These are phyloP conservation scores for Isoetes taiwanensis DNA, from an alignment of 75 land plant genomes.

Conservation along the genomic window DNA sequence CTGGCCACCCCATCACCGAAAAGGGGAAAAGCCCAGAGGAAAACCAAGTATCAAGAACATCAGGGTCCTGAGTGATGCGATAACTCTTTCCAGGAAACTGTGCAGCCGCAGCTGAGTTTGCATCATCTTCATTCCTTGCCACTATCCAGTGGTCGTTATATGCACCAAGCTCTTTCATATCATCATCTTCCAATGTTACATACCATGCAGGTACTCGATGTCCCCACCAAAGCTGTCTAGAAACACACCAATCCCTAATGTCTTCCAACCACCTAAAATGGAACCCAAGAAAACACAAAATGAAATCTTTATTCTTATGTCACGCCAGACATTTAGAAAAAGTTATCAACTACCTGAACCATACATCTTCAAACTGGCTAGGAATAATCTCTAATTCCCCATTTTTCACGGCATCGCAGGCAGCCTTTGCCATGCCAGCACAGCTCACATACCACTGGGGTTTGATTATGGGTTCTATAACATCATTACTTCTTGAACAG, in stretches of 20 bases:
- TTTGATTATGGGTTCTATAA: constrained; percentile 88
- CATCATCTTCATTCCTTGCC: constrained; percentile 67
- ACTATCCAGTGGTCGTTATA: constrained; percentile 91
- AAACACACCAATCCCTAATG: constrained; percentile 97
- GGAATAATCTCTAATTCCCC: constrained; percentile 70
- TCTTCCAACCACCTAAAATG: constrained; percentile 85
- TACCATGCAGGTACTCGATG: constrained; percentile 98
- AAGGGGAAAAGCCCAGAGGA: constrained; percentile 93
- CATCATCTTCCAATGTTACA: constrained; percentile 63
- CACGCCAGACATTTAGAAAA: neutral
- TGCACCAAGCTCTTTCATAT: constrained; percentile 57
- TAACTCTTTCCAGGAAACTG: constrained; percentile 48
- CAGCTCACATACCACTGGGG: constrained; percentile 97
- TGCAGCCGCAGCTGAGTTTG: constrained; percentile 30
- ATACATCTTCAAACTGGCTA: constrained; percentile 57
- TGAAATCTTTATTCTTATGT: too few relatives aligned
- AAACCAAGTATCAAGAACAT: constrained; percentile 98
- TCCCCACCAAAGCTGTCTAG: constrained; percentile 99
- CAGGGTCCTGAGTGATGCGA: constrained; percentile 66
- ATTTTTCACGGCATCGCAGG: constrained; percentile 69
- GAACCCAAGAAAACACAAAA: too few relatives aligned
- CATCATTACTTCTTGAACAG: constrained; percentile 85
- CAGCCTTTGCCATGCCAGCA: constrained; percentile 54
- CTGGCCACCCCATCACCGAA: constrained; percentile 91
- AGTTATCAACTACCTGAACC: constrained; percentile 53